Conservation (phyloP, 768 basidiomycete species). For the Xerocomus potaroensis region DNA sequence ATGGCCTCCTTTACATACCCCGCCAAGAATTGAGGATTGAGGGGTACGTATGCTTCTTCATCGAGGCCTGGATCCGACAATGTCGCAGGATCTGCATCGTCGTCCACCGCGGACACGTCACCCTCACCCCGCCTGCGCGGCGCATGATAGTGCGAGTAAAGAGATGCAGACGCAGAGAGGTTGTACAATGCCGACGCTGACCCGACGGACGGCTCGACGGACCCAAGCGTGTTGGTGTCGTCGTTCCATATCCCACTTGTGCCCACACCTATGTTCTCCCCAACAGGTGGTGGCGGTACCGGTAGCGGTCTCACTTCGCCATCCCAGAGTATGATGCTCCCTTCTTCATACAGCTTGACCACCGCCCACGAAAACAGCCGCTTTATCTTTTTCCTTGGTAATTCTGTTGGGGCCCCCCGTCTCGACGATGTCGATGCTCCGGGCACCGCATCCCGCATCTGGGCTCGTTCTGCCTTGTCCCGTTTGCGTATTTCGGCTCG, state of each 20-base stretch:
- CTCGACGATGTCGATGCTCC: neutral
- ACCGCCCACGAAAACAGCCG: constrained; percentile 66
- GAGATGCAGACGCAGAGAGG: constrained; percentile 17
- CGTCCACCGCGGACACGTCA: constrained; percentile 25
- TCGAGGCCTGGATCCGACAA: constrained; percentile 57
- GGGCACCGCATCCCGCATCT: constrained; percentile 5
- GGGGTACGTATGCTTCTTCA: constrained; percentile 61
- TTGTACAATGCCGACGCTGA: neutral
- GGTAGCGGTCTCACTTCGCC: constrained; percentile 46
- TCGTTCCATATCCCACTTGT: constrained; percentile 49
- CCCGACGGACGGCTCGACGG: neutral
- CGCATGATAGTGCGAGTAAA: constrained; percentile 25
- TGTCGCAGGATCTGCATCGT: constrained; percentile 37
- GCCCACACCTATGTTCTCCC: constrained; percentile 8
- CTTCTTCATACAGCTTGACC: constrained; percentile 61
- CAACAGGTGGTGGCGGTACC: constrained; percentile 7
- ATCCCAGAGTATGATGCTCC: constrained; percentile 72
- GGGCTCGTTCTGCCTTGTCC: constrained; percentile 44
- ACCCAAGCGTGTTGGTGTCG: constrained; percentile 7
- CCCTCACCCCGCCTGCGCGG: constrained; percentile 8
- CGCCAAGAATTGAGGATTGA: constrained; percentile 51
- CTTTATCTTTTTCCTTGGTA: constrained; percentile 48
- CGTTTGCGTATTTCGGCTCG: constrained; percentile 55
- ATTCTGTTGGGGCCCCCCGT: constrained; percentile 9
- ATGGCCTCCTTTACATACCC: constrained; percentile 46